Evolutionary conservation across 2,329 filamentous ascomycete species (phyloP).

Genomic region (Alternaria metachromatica): DNA sequence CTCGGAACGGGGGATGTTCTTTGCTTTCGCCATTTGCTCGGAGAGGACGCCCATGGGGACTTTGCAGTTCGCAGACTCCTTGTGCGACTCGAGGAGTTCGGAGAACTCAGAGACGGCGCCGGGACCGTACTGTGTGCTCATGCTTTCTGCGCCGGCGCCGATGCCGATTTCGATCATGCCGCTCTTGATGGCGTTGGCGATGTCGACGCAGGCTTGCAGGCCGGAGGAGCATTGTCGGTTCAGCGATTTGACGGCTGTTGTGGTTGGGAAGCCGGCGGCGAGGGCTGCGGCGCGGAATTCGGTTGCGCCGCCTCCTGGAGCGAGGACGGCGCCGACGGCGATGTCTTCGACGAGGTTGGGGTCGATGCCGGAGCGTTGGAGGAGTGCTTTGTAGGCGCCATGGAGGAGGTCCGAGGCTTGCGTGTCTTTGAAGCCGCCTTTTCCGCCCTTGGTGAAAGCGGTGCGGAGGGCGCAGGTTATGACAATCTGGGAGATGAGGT

Average conservation of each 20-base stretch:
- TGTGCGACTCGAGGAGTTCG: conserved; percentile 80
- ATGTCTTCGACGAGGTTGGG: conserved; percentile 89
- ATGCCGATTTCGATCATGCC: conserved; percentile 97
- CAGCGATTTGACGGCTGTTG: conserved; percentile 81
- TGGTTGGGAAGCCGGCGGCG: conserved; percentile 87
- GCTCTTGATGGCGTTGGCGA: conserved; percentile 87
- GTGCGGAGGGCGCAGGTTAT: conserved; percentile 92
- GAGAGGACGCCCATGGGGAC: conserved; percentile 95
- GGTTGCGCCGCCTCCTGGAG: conserved; percentile 91
- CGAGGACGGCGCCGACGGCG: conserved; percentile 86
- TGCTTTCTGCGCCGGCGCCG: conserved; percentile 95
- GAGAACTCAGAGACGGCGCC: conserved; percentile 91
- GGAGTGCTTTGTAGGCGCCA: conserved; percentile 79
- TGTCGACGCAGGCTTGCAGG: conserved; percentile 89
- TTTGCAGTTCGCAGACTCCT: conserved; percentile 92
- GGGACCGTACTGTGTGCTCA: conserved; percentile 91
- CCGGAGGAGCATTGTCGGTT: conserved; percentile 96
- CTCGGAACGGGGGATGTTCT: conserved; percentile 70
- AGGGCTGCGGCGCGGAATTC: conserved; percentile 94
- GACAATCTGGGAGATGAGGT: conserved; percentile 64
- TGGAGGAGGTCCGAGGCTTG: conserved; percentile 83
- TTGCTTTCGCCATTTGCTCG: conserved; percentile 92
- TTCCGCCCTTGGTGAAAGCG: conserved; percentile 89
- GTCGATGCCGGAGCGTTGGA: conserved; percentile 87
- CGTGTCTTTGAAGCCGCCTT: conserved; percentile 96